Conservation (phyloP, 306 rosid genomes). For the Cotoneaster glaucophyllus region DNA sequence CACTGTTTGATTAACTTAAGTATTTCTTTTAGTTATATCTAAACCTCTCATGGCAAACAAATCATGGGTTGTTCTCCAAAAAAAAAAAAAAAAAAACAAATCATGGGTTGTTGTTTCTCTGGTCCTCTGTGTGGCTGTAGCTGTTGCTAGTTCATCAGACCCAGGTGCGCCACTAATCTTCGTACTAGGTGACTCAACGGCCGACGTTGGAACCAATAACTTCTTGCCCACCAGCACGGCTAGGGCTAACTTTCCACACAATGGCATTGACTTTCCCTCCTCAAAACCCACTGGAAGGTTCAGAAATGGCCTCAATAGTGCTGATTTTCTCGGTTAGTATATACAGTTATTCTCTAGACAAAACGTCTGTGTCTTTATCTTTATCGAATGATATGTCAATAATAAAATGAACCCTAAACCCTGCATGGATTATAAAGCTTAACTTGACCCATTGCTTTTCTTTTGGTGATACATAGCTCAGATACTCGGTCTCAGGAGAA, state of each 20-base stretch:
- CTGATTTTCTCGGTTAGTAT: conserved; percentile 27
- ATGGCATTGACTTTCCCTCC: conserved; percentile 23
- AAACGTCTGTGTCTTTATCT: no score
- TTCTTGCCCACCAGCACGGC: conserved; percentile 18
- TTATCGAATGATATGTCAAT: background rate
- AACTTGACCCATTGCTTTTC: background rate
- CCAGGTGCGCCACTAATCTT: conserved; percentile 15
- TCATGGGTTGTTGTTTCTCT: background rate
- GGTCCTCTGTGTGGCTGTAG: background rate
- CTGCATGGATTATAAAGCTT: background rate
- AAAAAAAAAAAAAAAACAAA: no score
- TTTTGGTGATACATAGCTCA: conserved; percentile 6
- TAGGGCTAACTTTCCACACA: conserved; percentile 24
- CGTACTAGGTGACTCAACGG: conserved; percentile 24
- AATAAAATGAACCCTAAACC: background rate
- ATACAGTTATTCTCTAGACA: background rate
- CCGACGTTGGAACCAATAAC: conserved; percentile 27
- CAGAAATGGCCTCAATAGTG: conserved; percentile 27
- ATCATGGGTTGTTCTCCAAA: background rate
- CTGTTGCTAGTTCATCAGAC: background rate
- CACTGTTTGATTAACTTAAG: background rate
- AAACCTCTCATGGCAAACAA: background rate
- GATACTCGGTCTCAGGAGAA: conserved; percentile 12
- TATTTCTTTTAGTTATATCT: background rate
- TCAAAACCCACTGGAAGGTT: conserved; percentile 26